phyloP scores from a whole-genome alignment of 225 moss, liverwort and hornwort genomes.

The Polytrichum formosum region DNA sequence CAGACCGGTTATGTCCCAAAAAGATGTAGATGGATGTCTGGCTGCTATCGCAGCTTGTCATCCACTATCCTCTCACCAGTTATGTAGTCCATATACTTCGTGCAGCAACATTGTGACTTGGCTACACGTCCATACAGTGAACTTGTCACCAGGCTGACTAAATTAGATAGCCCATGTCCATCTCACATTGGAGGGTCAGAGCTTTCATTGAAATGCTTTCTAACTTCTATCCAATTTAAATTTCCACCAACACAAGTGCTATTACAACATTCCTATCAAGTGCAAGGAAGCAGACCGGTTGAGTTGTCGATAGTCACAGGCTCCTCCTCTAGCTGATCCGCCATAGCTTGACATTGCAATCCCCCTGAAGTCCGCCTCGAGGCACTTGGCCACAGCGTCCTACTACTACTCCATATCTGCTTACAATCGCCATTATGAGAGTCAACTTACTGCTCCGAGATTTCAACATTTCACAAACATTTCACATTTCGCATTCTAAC shows the following conservation, averaged over 20 bases:
- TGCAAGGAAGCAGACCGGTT: conserved; percentile 42
- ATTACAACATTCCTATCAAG: background rate
- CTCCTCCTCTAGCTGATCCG: conserved; percentile 31
- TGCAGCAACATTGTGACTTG: too few relatives aligned
- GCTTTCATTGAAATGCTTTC: background rate
- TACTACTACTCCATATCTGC: conserved; percentile 28
- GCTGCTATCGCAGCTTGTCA: too few relatives aligned
- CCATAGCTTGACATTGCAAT: conserved; percentile 38
- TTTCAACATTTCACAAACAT: background rate
- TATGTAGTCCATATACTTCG: too few relatives aligned
- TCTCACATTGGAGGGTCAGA: background rate
- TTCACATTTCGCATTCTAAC: background rate
- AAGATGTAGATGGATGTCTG: too few relatives aligned
- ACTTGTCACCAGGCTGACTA: background rate
- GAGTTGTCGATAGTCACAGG: conserved; percentile 85
- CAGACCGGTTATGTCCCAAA: too few relatives aligned
- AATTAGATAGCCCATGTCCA: background rate
- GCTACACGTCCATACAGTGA: background rate
- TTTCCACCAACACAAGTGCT: background rate
- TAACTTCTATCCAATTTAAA: background rate
- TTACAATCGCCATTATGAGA: conserved; percentile 13
- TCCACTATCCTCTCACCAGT: too few relatives aligned
- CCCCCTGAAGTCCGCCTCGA: conserved; percentile 17
- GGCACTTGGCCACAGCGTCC: conserved; percentile 19
- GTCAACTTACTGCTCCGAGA: conserved; percentile 13